A percentile compares a stretch with the other conserved stretches of the same genome.
phyloP scores from a whole-genome alignment of 2,329 filamentous ascomycete species.

The Polytolypa hystricis region DNA sequence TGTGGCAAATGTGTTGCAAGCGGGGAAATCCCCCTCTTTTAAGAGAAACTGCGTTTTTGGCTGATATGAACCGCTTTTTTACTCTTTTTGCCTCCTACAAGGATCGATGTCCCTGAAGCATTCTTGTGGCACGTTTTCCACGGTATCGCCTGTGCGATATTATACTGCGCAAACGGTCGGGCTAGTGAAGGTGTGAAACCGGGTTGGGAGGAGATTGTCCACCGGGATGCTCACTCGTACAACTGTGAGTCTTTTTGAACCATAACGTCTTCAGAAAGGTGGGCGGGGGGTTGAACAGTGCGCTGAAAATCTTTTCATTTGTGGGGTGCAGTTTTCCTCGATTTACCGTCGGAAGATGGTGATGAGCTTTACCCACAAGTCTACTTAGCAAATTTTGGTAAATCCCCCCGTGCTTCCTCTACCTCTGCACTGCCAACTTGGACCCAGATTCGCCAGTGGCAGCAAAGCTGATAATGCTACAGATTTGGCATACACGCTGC shows the following conservation, averaged over 20 bases:
- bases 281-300: neutral
- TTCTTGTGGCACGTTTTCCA: constrained; percentile 10
- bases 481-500: constrained; percentile 8
- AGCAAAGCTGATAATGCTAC: neutral
- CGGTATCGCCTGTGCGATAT: constrained; percentile 4
- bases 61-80: no score
- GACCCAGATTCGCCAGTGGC: neutral
- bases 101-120: constrained; percentile 7
- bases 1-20: neutral
- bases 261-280: neutral
- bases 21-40: neutral
- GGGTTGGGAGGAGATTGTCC: constrained; percentile 9
- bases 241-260: no score
- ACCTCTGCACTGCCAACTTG: neutral
- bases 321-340: constrained; percentile 6
- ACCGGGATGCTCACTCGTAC: constrained; percentile 8
- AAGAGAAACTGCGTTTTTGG: neutral
- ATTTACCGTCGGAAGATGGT: constrained; percentile 2
- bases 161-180: constrained; percentile 8
- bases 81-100: neutral
- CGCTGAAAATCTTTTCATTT: neutral
- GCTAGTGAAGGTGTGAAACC: neutral
- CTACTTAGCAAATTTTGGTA: constrained; percentile 9
- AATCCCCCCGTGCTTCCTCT: neutral
- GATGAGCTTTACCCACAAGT: constrained; percentile 7